Evolutionary conservation across 345 rosid genomes (phyloP), one percentile per base, ranked within the genome.

Genomic region (Brassica cretica): DNA sequence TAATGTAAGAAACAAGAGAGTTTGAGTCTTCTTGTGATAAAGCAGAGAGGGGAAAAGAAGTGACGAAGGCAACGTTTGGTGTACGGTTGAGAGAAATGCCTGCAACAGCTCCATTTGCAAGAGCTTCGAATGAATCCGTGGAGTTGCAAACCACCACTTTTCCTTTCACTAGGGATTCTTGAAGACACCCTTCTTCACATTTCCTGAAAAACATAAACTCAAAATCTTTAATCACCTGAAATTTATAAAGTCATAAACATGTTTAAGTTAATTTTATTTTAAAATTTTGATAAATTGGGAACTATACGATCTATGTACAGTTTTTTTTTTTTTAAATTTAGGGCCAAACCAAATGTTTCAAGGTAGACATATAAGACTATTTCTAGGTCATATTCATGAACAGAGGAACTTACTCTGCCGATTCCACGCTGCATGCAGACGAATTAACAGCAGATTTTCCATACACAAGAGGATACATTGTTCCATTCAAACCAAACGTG

Each of bases 131-230:
- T n/a, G 21, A 63, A 29, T 62, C 39, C 24, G 41, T 30, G 19
- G 66, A 63, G 7, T 63, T 63, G 66, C 87, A 85, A 49, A 85
- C 24, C 9, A 85, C 68, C 16, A 84, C 80, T 74, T 85, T 87
- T 21, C 83, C 86, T 30, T 78, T 82, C 24, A 85, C 81, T 18
- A 64, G 55, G 4, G 32, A 68, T 5, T 29, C 0, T 12, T 80
- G 24, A 6, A 85, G 44, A 58, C 87, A 84, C 3, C 0, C 6
- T 29, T 0, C 11, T 63, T 0, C 0, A 70, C 89, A 86, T 21
- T 1, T 0, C 73, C 87, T 82, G 66, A 2, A 33, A 25, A 76
- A 60, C 5, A 60, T 1, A 16, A 1, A 63, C 10, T 14, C 7
- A 51, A 30, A 6, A n/a, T 37, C 68, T 60, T 60, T 46, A 11